Evolutionary conservation across 257 asterid genomes (phyloP), one percentile per base, ranked within the genome.

Genomic region (Solanum bukasovii): DNA sequence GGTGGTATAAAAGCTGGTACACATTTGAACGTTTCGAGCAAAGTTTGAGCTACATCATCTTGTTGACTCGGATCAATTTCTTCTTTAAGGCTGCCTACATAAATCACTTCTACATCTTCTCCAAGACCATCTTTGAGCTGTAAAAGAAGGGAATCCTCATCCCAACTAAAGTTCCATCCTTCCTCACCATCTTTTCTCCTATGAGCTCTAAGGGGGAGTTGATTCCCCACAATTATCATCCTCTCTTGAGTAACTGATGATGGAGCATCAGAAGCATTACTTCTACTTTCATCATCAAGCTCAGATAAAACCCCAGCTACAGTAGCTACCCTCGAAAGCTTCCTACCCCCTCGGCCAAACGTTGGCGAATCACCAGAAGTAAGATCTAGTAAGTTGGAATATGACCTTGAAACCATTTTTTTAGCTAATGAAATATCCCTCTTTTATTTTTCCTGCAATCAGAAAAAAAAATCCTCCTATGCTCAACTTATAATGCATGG

Each of bases 1-100:
- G 94, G 95, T 8, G 96, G 98, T 87, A 95, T 93, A 88, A 96
- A 96, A 88, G 98, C 98, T 4, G 98, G 98, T 72, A 94, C 98
- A 56, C 98, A 96, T 83, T 96, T 96, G 91, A 94, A 96, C 7
- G 91, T 92, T 74, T 96, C 98, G 4, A 96, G 98, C 90, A 96
- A 89, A 3, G 93, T 93, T 89, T 95, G 98, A 3, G 98, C 95
- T 6, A 95, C 94, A 13, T 95, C 94, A 13, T 96, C 98, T 87
- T 96, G 98, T 61, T 95, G 96, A 65, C 88, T 88, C 0, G 85
- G 88, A 27, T 94, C 96, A 33, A 96, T 91, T 74, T 93, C 95
- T 91, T 94, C 98, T 91, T 93, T 93, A 34, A 96, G 93, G 88
- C 95, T 90, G 56, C 98, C 98, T 4, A 96, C 94, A 44, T 95